Evolutionary conservation across 2,329 filamentous ascomycete species (phyloP).

Genomic region (Colletotrichum sp.): DNA sequence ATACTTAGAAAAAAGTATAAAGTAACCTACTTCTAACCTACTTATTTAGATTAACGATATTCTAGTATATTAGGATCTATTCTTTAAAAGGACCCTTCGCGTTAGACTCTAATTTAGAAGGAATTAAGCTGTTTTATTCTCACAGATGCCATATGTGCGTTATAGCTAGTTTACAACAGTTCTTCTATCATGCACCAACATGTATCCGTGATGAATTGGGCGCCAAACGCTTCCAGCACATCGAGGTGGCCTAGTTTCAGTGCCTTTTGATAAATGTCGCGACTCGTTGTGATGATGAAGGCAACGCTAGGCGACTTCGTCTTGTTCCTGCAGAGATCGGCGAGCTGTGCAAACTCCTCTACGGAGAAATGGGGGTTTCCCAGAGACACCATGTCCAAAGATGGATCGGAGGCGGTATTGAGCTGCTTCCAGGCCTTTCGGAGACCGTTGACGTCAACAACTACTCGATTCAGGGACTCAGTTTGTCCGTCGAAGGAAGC

Average conservation of each 20-base stretch:
- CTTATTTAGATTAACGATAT: too few relatives aligned
- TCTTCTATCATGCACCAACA: conserved; percentile 55
- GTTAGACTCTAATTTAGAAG: too few relatives aligned
- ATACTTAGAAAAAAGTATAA: too few relatives aligned
- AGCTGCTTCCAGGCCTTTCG: not conserved
- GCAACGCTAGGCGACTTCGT: conserved; percentile 23
- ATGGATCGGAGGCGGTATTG: not conserved
- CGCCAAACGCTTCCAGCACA: conserved; percentile 39
- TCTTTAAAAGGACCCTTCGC: too few relatives aligned
- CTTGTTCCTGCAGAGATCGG: conserved; percentile 29
- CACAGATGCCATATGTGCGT: too few relatives aligned
- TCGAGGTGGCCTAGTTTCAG: conserved; percentile 31
- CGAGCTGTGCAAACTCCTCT: conserved; percentile 36
- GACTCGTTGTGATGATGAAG: conserved; percentile 20
- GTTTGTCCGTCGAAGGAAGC: not conserved
- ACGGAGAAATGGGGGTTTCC: conserved; percentile 51
- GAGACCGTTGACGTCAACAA: not conserved
- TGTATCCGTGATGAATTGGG: conserved; percentile 31
- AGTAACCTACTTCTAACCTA: too few relatives aligned
- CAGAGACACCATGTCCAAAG: conserved; percentile 42
- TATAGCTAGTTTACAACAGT: too few relatives aligned
- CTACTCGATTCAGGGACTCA: not conserved
- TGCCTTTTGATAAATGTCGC: not conserved
- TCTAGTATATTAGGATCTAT: too few relatives aligned
- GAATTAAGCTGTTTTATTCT: too few relatives aligned